Conservation (phyloP, 2,329 filamentous ascomycete species). For the Trichoderma citrinoviride region DNA sequence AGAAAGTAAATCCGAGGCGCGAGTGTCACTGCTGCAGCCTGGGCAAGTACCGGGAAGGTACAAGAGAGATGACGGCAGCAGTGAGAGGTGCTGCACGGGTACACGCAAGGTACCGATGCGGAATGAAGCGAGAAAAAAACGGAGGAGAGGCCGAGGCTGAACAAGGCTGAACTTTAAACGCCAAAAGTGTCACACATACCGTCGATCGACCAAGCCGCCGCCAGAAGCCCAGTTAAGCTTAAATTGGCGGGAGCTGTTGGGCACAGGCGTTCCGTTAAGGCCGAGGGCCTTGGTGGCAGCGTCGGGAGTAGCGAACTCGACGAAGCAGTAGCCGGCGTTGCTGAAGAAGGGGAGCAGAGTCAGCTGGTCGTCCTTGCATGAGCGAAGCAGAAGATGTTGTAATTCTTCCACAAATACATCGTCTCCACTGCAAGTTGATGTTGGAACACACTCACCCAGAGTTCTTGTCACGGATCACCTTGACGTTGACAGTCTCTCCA, state of each 20-base stretch:
- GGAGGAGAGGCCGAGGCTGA: not conserved
- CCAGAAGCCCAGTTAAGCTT: constrained; percentile 99
- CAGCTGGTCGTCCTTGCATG: not conserved
- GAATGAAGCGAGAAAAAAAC: not conserved
- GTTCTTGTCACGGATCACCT: constrained; percentile 99
- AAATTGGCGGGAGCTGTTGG: constrained; percentile 92
- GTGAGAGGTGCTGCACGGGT: constrained; percentile 2
- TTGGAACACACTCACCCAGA: constrained; percentile 66
- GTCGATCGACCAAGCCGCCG: constrained; percentile 89
- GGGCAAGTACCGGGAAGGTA: constrained; percentile 11
- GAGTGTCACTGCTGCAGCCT: constrained; percentile 6
- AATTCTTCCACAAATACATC: not conserved
- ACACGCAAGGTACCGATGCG: not conserved
- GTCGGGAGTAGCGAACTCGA: constrained; percentile 81
- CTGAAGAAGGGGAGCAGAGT: constrained; percentile 43
- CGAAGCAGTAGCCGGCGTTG: constrained; percentile 98
- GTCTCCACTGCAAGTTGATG: not conserved
- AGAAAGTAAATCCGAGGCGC: constrained; percentile 21
- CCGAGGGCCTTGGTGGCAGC: constrained; percentile 88
- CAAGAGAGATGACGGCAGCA: not conserved
- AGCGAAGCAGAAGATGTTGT: too few relatives aligned
- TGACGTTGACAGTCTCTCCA: constrained; percentile 93
- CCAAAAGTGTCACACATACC: constrained; percentile 50
- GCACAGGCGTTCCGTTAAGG: constrained; percentile 84
- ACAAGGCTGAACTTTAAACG: not conserved